These are phyloP conservation scores for Plenodomus biglobosus DNA, from an alignment of 2,329 filamentous ascomycete species.

Conservation along the genomic window DNA sequence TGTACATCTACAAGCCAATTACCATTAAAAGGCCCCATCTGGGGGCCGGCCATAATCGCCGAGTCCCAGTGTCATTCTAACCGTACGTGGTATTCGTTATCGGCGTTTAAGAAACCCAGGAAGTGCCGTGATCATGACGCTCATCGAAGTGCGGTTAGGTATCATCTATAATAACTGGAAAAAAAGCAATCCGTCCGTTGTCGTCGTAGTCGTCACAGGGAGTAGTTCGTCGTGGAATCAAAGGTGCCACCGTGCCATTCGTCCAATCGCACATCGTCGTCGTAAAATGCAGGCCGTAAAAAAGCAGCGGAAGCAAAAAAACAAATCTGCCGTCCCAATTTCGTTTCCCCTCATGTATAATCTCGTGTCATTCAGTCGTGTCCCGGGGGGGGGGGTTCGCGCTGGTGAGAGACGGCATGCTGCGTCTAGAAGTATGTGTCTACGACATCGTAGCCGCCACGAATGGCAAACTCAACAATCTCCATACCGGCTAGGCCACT, in stretches of 20 bases:
- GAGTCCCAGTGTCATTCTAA: neutral
- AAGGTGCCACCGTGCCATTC: neutral
- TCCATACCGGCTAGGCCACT: conserved; percentile 44
- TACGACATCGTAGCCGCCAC: conserved; percentile 40
- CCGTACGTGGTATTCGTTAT: neutral
- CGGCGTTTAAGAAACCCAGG: neutral
- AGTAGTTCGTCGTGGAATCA: neutral
- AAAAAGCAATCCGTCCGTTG: neutral
- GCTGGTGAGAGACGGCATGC: too few relatives aligned
- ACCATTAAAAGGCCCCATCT: conserved; percentile 1
- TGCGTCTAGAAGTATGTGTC: conserved; percentile 40
- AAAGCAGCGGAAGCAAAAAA: too few relatives aligned
- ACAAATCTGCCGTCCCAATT: neutral
- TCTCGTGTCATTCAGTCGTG: neutral
- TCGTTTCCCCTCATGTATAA: neutral
- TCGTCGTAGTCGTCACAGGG: too few relatives aligned
- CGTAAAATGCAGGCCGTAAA: too few relatives aligned
- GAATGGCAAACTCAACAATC: conserved; percentile 43
- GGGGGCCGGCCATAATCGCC: neutral
- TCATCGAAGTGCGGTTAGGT: conserved; percentile 26
- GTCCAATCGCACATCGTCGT: neutral
- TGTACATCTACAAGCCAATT: conserved; percentile 3
- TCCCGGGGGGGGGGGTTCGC: too few relatives aligned
- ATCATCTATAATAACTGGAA: neutral
- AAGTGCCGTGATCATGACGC: conserved; percentile 27